Conservation (phyloP, 225 moss, liverwort and hornwort genomes). For the Asterella californica region DNA sequence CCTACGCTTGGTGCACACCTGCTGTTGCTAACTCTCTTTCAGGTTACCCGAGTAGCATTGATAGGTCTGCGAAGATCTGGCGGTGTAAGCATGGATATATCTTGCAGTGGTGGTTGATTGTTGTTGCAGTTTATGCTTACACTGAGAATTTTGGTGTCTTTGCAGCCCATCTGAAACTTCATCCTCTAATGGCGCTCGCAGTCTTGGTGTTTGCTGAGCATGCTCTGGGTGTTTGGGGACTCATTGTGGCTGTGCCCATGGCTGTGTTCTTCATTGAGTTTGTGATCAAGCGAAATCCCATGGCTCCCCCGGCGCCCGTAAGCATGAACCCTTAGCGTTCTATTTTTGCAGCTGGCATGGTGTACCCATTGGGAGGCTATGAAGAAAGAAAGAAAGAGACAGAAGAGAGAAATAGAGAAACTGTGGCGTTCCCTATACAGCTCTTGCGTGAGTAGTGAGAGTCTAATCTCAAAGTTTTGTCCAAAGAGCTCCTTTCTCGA, state of each 20-base stretch:
- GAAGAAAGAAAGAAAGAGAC: neutral
- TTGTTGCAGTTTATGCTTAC: too few species aligned
- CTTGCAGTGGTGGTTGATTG: too few species aligned
- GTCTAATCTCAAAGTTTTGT: slow-evolving; percentile 15
- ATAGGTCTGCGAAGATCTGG: too few species aligned
- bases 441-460: slow-evolving; percentile 10
- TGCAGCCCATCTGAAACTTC: slow-evolving; percentile 65
- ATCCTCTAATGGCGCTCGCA: slow-evolving; percentile 54
- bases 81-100: too few species aligned
- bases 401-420: too few species aligned
- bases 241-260: slow-evolving; percentile 58
- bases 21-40: neutral
- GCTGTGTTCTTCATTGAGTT: slow-evolving; percentile 61
- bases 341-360: slow-evolving; percentile 11
- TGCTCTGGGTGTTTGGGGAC: slow-evolving; percentile 58
- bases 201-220: slow-evolving; percentile 61
- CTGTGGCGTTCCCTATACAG: slow-evolving; percentile 11
- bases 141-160: too few species aligned
- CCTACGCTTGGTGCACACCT: neutral
- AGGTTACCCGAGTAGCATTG: neutral
- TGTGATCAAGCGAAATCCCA: slow-evolving; percentile 54
- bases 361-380: slow-evolving; percentile 14
- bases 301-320: slow-evolving; percentile 32
- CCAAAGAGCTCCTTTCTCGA: slow-evolving; percentile 10
- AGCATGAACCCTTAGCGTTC: neutral